Evolutionary conservation across 1,284 basidiomycete species (phyloP).

Genomic region (Pseudozyma pruni): DNA sequence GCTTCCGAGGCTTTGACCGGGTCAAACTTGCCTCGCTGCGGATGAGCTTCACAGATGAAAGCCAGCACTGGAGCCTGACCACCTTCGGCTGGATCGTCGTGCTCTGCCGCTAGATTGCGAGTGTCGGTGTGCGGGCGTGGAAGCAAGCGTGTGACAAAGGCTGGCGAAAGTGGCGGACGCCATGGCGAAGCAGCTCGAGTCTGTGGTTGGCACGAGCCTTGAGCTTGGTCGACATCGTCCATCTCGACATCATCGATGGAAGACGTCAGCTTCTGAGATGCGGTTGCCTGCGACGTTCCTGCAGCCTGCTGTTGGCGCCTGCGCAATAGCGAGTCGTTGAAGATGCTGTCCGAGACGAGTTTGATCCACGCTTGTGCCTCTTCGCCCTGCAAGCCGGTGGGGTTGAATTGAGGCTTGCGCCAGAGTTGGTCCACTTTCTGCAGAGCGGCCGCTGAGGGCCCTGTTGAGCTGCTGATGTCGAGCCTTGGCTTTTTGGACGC

Average conservation of each 20-base stretch:
- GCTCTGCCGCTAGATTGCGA: slow-evolving; percentile 17
- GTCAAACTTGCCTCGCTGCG: slow-evolving; percentile 86
- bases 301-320: slow-evolving; percentile 17
- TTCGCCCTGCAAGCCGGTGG: slow-evolving; percentile 39
- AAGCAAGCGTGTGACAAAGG: slow-evolving; percentile 29
- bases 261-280: slow-evolving; percentile 1
- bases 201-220: not conserved
- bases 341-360: slow-evolving; percentile 61
- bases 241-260: slow-evolving; percentile 25
- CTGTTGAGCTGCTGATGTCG: not conserved
- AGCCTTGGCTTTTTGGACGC: slow-evolving; percentile 33
- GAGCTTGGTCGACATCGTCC: slow-evolving; percentile 10
- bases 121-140: slow-evolving; percentile 18
- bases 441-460: slow-evolving; percentile 6
- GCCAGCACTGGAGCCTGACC: slow-evolving; percentile 59
- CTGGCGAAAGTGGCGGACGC: slow-evolving; percentile 34
- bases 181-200: slow-evolving; percentile 9
- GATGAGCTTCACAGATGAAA: slow-evolving; percentile 82
- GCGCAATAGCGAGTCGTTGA: slow-evolving; percentile 55
- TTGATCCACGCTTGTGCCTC: slow-evolving; percentile 52
- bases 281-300: not conserved
- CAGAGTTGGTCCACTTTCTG: slow-evolving; percentile 31
- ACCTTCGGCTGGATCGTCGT: slow-evolving; percentile 16
- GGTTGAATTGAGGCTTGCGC: slow-evolving; percentile 43
- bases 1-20: slow-evolving; percentile 75